These are phyloP conservation scores for Lecanosticta acicola DNA, from an alignment of 2,329 filamentous ascomycete species.

Conservation along the genomic window DNA sequence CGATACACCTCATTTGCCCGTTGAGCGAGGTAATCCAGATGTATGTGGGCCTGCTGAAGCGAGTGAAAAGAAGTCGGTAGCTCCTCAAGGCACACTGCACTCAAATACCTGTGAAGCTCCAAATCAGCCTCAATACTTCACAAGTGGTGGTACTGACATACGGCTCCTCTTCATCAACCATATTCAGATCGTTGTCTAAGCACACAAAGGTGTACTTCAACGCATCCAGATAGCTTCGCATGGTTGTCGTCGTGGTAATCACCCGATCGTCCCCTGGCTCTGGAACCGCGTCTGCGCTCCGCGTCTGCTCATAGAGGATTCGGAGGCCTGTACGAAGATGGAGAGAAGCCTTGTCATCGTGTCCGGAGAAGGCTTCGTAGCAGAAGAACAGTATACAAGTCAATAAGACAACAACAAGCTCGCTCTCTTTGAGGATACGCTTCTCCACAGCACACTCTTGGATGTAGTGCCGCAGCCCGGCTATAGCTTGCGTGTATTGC, in stretches of 20 bases:
- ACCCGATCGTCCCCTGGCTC: no score
- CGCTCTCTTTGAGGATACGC: conserved; percentile 4
- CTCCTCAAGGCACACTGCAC: conserved; percentile 11
- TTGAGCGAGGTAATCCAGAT: conserved; percentile 15
- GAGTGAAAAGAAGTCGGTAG: conserved; percentile 14
- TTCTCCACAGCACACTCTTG: background rate
- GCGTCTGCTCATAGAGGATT: conserved; percentile 13
- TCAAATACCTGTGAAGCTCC: no score
- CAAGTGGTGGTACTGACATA: no score
- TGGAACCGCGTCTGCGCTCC: background rate
- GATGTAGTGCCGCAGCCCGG: conserved; percentile 11
- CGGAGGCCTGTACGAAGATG: conserved; percentile 14
- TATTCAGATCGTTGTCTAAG: conserved; percentile 16
- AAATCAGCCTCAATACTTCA: no score
- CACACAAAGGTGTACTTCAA: conserved; percentile 14
- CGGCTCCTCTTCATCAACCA: conserved; percentile 16
- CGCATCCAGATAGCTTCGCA: conserved; percentile 12
- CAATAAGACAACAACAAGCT: conserved; percentile 15
- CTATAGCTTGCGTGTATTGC: conserved; percentile 17
- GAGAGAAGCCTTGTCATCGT: conserved; percentile 12
- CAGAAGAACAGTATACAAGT: conserved; percentile 18
- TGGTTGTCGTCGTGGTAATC: conserved; percentile 8
- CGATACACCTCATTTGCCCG: no score
- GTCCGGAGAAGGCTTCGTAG: conserved; percentile 14
- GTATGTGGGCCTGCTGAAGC: conserved; percentile 15